Conservation (phyloP, 2,329 filamentous ascomycete species). For the Dactylellina leptospora region DNA sequence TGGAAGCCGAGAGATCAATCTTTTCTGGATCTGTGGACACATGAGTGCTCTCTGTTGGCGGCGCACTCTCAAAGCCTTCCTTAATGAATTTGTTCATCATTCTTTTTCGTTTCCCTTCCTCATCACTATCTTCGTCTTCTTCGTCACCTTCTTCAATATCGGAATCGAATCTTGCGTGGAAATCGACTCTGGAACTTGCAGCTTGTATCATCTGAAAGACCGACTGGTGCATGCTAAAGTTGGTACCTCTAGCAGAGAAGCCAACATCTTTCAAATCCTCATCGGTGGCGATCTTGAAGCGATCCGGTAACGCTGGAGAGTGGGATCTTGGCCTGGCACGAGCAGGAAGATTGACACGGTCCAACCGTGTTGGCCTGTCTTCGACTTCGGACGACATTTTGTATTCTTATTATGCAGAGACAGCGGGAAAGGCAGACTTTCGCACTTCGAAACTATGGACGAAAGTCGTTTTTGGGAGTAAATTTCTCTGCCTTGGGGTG, state of each 20-base stretch:
- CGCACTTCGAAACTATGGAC: constrained; percentile 32
- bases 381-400: constrained; percentile 54
- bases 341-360: constrained; percentile 43
- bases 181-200: constrained; percentile 82
- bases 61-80: constrained; percentile 33
- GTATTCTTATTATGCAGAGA: constrained; percentile 34
- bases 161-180: constrained; percentile 81
- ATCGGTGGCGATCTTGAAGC: constrained; percentile 49
- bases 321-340: constrained; percentile 49
- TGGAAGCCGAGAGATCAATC: constrained; percentile 36
- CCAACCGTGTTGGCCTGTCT: constrained; percentile 48
- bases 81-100: constrained; percentile 39
- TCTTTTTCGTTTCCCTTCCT: constrained; percentile 50
- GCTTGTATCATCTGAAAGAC: constrained; percentile 92
- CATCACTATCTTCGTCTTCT: constrained; percentile 59
- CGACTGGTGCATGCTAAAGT: constrained; percentile 85
- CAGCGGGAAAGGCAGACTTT: constrained; percentile 25
- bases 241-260: constrained; percentile 59
- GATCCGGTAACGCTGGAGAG: constrained; percentile 51
- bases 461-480: neutral
- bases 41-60: constrained; percentile 39
- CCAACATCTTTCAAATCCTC: constrained; percentile 51
- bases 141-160: constrained; percentile 74
- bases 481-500: neutral
- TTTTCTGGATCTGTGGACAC: constrained; percentile 41